Conservation (phyloP, 148 eudicot genomes). For the Chenopodium album region DNA sequence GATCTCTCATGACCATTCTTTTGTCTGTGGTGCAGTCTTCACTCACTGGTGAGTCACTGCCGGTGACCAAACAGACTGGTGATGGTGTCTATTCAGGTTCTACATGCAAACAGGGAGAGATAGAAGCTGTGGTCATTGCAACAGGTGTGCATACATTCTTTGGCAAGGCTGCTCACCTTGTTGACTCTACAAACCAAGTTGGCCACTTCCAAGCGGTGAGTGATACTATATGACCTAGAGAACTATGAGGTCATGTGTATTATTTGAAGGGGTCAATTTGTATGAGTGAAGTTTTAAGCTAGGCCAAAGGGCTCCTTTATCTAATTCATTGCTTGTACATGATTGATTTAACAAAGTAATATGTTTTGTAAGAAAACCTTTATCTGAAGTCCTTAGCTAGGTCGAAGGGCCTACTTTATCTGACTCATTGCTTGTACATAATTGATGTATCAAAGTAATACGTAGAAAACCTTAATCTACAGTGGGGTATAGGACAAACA, state of each 20-base stretch:
- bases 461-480: no score
- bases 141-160: constrained; percentile 56
- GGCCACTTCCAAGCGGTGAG: constrained; percentile 54
- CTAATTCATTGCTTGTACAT: background rate
- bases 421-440: no score
- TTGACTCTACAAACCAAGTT: constrained; percentile 50
- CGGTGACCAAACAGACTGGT: constrained; percentile 45
- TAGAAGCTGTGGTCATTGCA: constrained; percentile 54
- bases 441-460: no score
- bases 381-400: background rate
- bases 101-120: constrained; percentile 59
- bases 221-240: constrained; percentile 8
- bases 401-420: background rate
- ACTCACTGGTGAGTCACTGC: constrained; percentile 58
- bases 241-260: background rate
- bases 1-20: background rate
- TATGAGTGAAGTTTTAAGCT: background rate
- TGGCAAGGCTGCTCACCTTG: constrained; percentile 63
- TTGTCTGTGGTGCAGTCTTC: constrained; percentile 42
- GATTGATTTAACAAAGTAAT: background rate
- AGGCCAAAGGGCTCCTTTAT: background rate
- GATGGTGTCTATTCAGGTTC: constrained; percentile 56
- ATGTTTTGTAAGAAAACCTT: background rate
- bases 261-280: background rate
- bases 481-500: no score